Evolutionary conservation across 2,329 filamentous ascomycete species (phyloP), one percentile per base, ranked within the genome.

Genomic region (Gaeumannomyces sp.): DNA sequence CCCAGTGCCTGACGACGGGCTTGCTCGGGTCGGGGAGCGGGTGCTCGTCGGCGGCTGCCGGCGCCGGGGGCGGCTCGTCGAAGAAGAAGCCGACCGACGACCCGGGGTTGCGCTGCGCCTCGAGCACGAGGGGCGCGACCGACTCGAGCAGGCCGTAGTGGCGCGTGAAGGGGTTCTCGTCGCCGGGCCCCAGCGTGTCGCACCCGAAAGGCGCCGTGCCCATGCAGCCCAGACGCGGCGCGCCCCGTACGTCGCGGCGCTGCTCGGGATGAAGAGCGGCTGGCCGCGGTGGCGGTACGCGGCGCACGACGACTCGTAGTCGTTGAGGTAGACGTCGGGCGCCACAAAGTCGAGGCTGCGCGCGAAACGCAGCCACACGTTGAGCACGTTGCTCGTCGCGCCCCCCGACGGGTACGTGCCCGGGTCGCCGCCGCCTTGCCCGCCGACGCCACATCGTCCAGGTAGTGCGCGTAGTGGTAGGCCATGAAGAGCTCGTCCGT

Each of bases 221-320:
- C 0, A 78, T 62, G 13, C 71, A 71, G 35, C 68, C 78, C 78
- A 82, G 1, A 80, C 70, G 2, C 80, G 67, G 7, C 78, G 70
- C 0, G 77, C 75, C 7, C 80, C 80, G 33, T 77, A 73, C 50
- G 64, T 83, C 81, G 16, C 81, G 75, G 6, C 80, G 73, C 68
- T 83, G 81, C 71, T 84, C 81, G 81, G 81, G 53, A 84, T 82
- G 67, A 83, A 83, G 0, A 84, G 73, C 0, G 80, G 75, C 67
- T 82, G 78, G 14, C 72, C 70, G 4, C 75, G 71, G 62, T 81
- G 78, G 3, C 76, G 70, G 66, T 82, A 83, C 31, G 78, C 75
- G 14, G 68, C 69, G 65, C 81, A 83, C 0, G 78, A 74, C 0
- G 66, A 70, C 59, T 77, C 75, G 65, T 80, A 80, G 60, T 80